Percentiles rank a stretch among this genome's conserved stretches.
These are phyloP conservation scores for Acorus gramineus DNA, from an alignment of 106 monocot genomes.

Conservation along the genomic window DNA sequence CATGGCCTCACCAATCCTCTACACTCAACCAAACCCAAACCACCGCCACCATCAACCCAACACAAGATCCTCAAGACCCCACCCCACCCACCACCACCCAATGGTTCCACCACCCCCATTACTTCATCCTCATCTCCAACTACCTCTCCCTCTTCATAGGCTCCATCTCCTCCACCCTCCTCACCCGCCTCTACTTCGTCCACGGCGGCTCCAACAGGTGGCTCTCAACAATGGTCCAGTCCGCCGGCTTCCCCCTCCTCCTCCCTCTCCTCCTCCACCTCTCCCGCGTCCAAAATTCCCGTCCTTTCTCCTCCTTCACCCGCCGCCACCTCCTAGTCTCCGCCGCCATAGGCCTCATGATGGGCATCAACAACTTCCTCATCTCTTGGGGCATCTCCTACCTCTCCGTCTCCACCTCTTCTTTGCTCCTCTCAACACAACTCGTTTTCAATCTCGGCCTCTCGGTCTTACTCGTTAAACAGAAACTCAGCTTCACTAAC, in stretches of 20 bases:
- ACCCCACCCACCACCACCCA: no score
- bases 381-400: constrained; percentile 60
- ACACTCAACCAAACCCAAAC: no score
- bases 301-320: constrained; percentile 37
- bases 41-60: no score
- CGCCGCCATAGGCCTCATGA: constrained; percentile 32
- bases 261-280: constrained; percentile 28
- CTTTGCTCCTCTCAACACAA: constrained; percentile 63
- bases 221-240: constrained; percentile 50
- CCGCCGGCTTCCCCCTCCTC: constrained; percentile 54
- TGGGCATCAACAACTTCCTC: constrained; percentile 63
- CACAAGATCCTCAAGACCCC: no score
- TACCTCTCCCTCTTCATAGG: constrained; percentile 40
- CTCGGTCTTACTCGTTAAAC: constrained; percentile 49
- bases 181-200: constrained; percentile 61
- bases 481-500: constrained; percentile 35
- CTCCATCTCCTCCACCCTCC: constrained; percentile 48
- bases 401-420: constrained; percentile 62
- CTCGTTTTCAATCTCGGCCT: constrained; percentile 57
- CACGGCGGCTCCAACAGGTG: constrained; percentile 57
- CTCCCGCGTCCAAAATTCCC: neutral
- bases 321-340: constrained; percentile 19
- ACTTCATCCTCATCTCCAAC: constrained; percentile 24
- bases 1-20: no score
- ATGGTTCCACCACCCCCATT: neutral